Evolutionary conservation across 2,329 filamentous ascomycete genomes (phyloP).

Genomic region (Hypomyces perniciosus): DNA sequence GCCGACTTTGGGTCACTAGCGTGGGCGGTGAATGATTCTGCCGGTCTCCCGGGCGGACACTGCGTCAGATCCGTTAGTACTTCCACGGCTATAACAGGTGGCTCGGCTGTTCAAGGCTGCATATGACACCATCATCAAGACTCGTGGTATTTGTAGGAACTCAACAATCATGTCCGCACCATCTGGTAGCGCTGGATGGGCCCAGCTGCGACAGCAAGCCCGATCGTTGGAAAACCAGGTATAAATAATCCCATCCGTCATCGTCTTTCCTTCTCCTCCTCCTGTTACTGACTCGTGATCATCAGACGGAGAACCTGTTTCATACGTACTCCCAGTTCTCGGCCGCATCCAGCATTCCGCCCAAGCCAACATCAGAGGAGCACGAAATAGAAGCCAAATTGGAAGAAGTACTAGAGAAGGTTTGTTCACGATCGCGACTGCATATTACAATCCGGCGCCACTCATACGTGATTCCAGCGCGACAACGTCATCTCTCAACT

Average conservation of each 20-base stretch:
- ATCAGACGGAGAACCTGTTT: slow-evolving; percentile 75
- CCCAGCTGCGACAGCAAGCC: slow-evolving; percentile 88
- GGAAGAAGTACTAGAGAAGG: slow-evolving; percentile 77
- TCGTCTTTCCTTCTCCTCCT: not conserved
- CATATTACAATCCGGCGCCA: not conserved
- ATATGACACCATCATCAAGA: not conserved
- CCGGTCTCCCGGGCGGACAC: slow-evolving; percentile 9
- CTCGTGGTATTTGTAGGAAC: not conserved
- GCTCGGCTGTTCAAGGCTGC: not conserved
- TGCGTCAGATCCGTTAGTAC: not conserved
- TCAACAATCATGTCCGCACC: slow-evolving; percentile 42
- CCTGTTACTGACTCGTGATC: not conserved
- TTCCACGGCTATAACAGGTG: not conserved
- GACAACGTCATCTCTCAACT: slow-evolving; percentile 78
- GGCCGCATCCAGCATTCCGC: slow-evolving; percentile 68
- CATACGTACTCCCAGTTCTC: slow-evolving; percentile 90
- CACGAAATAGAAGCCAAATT: slow-evolving; percentile 71
- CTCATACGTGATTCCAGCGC: slow-evolving; percentile 49
- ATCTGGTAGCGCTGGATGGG: slow-evolving; percentile 67
- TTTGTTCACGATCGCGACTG: slow-evolving; percentile 27
- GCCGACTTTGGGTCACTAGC: not conserved
- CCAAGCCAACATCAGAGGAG: slow-evolving; percentile 82
- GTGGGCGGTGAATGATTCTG: slow-evolving; percentile 24
- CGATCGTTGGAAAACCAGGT: slow-evolving; percentile 87
- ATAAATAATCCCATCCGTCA: slow-evolving; percentile 19